Conservation (phyloP, 2,329 filamentous ascomycete genomes). For the Clarireedia monteithiana region DNA sequence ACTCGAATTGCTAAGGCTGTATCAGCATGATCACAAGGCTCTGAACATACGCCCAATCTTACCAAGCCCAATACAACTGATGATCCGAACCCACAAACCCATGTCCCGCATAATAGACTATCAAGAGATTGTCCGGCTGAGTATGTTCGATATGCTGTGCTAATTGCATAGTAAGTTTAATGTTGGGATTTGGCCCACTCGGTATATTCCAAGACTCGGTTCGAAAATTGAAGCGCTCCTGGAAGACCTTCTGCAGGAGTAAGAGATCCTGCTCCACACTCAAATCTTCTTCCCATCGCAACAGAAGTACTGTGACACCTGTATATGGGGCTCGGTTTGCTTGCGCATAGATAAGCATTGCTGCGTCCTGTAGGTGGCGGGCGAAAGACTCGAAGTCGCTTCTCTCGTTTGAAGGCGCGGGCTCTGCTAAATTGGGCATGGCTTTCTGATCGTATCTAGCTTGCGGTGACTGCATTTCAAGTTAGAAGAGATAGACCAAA, state of each 20-base stretch:
- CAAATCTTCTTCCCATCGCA: constrained; percentile 56
- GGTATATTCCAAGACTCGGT: constrained; percentile 56
- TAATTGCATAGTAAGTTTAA: constrained; percentile 54
- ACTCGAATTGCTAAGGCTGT: constrained; percentile 42
- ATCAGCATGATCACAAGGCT: constrained; percentile 31
- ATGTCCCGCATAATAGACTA: constrained; percentile 58
- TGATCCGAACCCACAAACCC: constrained; percentile 51
- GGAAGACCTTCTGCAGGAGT: constrained; percentile 49
- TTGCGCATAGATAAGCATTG: constrained; percentile 58
- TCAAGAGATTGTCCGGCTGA: constrained; percentile 50
- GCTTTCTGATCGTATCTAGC: constrained; percentile 27
- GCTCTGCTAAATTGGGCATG: constrained; percentile 24
- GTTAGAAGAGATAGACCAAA: constrained; percentile 10
- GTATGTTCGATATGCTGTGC: constrained; percentile 52
- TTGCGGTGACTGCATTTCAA: constrained; percentile 20
- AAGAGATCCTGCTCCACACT: constrained; percentile 45
- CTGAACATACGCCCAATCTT: constrained; percentile 31
- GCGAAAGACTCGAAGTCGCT: constrained; percentile 59
- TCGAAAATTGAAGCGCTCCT: constrained; percentile 51
- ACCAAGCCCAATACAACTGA: constrained; percentile 61
- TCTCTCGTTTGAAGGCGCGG: constrained; percentile 27
- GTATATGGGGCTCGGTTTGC: constrained; percentile 50
- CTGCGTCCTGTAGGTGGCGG: constrained; percentile 59
- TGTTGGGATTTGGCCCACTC: constrained; percentile 48
- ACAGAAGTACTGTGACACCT: constrained; percentile 50